These are phyloP conservation scores for Schizosaccharomyces versatilis DNA, from an alignment of 1,139 yeast genomes.

Conservation along the genomic window DNA sequence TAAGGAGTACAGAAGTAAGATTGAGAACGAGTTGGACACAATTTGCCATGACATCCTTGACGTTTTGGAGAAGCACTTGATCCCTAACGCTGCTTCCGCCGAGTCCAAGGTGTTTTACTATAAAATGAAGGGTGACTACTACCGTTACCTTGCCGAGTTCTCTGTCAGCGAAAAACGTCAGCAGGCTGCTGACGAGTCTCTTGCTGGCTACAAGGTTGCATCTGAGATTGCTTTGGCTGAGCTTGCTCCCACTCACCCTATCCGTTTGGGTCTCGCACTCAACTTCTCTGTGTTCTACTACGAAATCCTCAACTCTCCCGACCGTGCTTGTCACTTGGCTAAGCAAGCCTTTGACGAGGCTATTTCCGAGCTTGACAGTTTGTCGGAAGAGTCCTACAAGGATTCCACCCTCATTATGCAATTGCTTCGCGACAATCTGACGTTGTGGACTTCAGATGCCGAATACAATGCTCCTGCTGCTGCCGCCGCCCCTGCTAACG, in stretches of 20 bases:
- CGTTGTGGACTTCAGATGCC: conserved; percentile 82
- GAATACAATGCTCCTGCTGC: conserved; percentile 2
- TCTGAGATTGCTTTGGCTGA: conserved; percentile 92
- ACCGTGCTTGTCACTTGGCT: conserved; percentile 94
- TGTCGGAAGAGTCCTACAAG: conserved; percentile 93
- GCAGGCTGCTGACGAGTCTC: conserved; percentile 76
- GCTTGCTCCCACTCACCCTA: conserved; percentile 96
- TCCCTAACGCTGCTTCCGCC: conserved; percentile 85
- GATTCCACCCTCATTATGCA: conserved; percentile 97
- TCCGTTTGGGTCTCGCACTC: conserved; percentile 90
- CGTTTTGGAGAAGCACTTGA: conserved; percentile 71
- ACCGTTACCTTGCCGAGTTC: conserved; percentile 95
- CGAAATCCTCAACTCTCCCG: conserved; percentile 93
- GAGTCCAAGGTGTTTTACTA: conserved; percentile 95
- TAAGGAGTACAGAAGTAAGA: conserved; percentile 84
- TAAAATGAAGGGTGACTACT: conserved; percentile 99
- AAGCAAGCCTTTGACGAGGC: conserved; percentile 98
- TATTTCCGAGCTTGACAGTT: conserved; percentile 91
- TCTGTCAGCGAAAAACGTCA: conserved; percentile 79
- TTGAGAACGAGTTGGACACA: conserved; percentile 77
- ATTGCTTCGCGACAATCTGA: conserved; percentile 90
- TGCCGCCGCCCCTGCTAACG: not conserved
- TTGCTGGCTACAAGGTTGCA: conserved; percentile 87
- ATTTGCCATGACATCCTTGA: conserved; percentile 84
- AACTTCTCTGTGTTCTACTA: conserved; percentile 95